Evolutionary conservation across 441 rosid species (phyloP).

Genomic region (Gossypium trilobum): DNA sequence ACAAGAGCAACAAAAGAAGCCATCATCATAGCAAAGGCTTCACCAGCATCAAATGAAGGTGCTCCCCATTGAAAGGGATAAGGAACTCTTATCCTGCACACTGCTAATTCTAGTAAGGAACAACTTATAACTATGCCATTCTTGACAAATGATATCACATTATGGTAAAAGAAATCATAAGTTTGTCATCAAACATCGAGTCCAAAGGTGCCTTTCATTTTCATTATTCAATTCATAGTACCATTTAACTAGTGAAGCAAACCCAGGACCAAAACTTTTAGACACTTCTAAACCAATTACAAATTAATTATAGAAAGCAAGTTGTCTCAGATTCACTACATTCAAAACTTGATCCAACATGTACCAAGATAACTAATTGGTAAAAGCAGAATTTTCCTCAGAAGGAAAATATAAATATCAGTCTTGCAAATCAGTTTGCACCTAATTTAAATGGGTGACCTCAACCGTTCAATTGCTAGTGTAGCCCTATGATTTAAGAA

Average conservation of each 20-base stretch:
- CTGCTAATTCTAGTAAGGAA: constrained; percentile 18
- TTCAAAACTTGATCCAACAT: constrained; percentile 4
- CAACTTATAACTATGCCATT: constrained; percentile 17
- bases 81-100: constrained; percentile 84
- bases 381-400: neutral
- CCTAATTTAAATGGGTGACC: neutral
- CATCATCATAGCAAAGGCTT: constrained; percentile 99
- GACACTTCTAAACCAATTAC: neutral
- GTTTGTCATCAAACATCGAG: neutral
- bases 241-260: neutral
- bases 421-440: neutral
- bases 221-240: neutral
- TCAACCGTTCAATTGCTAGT: neutral
- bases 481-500: constrained; percentile 8
- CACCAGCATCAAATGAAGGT: constrained; percentile 93
- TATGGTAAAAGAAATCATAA: constrained; percentile 6
- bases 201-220: neutral
- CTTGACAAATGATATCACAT: constrained; percentile 1
- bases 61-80: constrained; percentile 98
- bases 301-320: neutral
- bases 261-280: neutral
- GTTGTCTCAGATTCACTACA: neutral
- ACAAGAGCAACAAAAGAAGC: constrained; percentile 90
- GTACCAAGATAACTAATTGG: neutral
- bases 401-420: neutral